These are phyloP conservation scores for Aspergillus pseudotamarii DNA, from an alignment of 2,329 filamentous ascomycete genomes.

Conservation along the genomic window DNA sequence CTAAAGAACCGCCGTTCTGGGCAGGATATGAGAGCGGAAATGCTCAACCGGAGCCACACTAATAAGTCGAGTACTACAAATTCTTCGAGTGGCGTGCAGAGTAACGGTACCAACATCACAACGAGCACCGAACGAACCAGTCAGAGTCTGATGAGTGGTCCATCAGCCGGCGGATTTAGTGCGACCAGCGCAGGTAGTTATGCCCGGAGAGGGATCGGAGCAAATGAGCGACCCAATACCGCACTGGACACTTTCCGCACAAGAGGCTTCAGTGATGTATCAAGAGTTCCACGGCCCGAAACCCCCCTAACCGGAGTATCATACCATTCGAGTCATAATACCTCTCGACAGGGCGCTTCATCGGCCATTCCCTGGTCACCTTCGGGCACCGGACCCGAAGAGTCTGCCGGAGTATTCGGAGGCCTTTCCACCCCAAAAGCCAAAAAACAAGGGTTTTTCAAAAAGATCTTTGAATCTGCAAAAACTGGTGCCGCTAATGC, in stretches of 20 bases:
- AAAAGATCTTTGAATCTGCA: conserved; percentile 90
- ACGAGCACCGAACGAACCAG: conserved; percentile 76
- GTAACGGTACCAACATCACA: conserved; percentile 65
- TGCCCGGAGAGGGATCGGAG: conserved; percentile 67
- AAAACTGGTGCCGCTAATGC: conserved; percentile 92
- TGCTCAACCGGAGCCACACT: conserved; percentile 78
- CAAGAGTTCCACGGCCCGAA: conserved; percentile 47
- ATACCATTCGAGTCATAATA: conserved; percentile 84
- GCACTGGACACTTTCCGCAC: conserved; percentile 44
- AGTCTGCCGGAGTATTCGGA: conserved; percentile 71
- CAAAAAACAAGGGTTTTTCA: conserved; percentile 88
- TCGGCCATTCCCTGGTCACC: conserved; percentile 66
- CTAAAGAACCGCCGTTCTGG: conserved; percentile 54
- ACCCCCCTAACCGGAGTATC: conserved; percentile 73
- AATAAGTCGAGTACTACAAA: conserved; percentile 85
- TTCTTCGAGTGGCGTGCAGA: conserved; percentile 72
- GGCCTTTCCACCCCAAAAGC: conserved; percentile 75
- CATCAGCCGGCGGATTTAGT: conserved; percentile 87
- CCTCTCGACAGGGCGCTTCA: conserved; percentile 58
- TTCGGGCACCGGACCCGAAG: conserved; percentile 54
- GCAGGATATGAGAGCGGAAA: conserved; percentile 72
- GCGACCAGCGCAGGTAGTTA: conserved; percentile 94
- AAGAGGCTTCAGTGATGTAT: conserved; percentile 42
- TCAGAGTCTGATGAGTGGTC: conserved; percentile 89
- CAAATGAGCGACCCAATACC: conserved; percentile 48